Base-by-base conservation (phyloP, 139 green algal species). In the Coelastrella sp. region DNA sequence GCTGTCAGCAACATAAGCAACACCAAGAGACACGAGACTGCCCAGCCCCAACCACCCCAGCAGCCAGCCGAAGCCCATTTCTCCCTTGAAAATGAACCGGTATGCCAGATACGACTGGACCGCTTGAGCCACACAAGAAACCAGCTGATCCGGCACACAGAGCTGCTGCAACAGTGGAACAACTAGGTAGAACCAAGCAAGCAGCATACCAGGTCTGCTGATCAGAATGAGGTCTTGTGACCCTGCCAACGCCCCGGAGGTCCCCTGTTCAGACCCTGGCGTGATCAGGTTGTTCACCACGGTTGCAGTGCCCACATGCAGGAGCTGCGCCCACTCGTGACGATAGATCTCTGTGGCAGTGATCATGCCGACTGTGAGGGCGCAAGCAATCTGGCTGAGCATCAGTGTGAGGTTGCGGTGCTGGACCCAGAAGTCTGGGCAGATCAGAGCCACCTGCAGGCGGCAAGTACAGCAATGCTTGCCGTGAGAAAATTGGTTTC, bases 131-230 rank as follows among this genome's bases (percentile, higher is more conserved):
- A 88, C 20, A 58, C 84, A 88, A 9, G 9, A 12, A 8, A 88
- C 19, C 20, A 68, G 49, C 84, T 88, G 84, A n/a, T 88, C 84
- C 14, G 84, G 84, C 84, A 88, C 22, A 15, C 22, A 58, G 35
- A 81, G 35, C 66, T 81, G 66, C 84, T 88, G 84, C 84, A 88
- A 68, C 35, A 88, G 66, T 8, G 84, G 84, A 27, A 88, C 84
- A 5, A 88, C 25, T 49, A 88, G 27, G 56, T 88, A 88, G 84
- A 81, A 88, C 84, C 84, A 88, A 19, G 24, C 68, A 10, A 88
- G 4, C 68, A 88, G 25, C 68, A 88, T 88, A 19, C 19, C 27
- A 9, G 84, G 84, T 20, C 82, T 25, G 22, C 82, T 65, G 82
- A 76, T 65, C 22, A 56, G 74, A 1, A 15, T 80, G 74, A 59